A percentile compares a stretch with the other conserved stretches of the same genome.
These are phyloP conservation scores for Arthroderma sp. DNA, from an alignment of 2,329 filamentous ascomycete species.

Conservation along the genomic window DNA sequence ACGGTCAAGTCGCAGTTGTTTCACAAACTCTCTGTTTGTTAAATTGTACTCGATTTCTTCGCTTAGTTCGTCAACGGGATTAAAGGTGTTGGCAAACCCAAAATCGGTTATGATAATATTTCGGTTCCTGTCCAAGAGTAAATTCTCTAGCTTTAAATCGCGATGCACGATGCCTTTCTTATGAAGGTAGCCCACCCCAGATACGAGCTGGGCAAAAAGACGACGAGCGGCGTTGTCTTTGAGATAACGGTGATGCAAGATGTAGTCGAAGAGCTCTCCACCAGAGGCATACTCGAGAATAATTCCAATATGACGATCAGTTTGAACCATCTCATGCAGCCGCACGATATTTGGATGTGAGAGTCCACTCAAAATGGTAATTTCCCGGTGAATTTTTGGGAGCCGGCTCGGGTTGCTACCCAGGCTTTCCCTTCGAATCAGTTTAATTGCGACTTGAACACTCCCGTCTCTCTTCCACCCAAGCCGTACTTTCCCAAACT, in stretches of 20 bases:
- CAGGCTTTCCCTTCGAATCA: conserved; percentile 83
- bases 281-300: conserved; percentile 97
- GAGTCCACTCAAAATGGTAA: conserved; percentile 73
- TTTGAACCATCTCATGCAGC: conserved; percentile 96
- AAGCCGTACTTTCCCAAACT: conserved; percentile 97
- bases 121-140: conserved; percentile 85
- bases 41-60: conserved; percentile 85
- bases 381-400: conserved; percentile 95
- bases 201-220: conserved; percentile 88
- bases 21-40: conserved; percentile 76
- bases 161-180: conserved; percentile 98
- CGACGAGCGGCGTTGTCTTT: conserved; percentile 85
- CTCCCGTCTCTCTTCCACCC: conserved; percentile 95
- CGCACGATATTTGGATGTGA: conserved; percentile 95
- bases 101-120: conserved; percentile 99
- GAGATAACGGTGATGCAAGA: conserved; percentile 88
- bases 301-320: conserved; percentile 91
- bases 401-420: conserved; percentile 78
- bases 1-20: conserved; percentile 71
- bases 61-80: conserved; percentile 70
- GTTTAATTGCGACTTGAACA: conserved; percentile 92
- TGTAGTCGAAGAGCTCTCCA: conserved; percentile 96
- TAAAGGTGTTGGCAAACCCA: conserved; percentile 96
- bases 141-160: conserved; percentile 90
- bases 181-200: conserved; percentile 91